Evolutionary conservation across 805 yeast genomes (phyloP), one percentile per base, ranked within the genome.

Genomic region (Torulaspora franciscae): DNA sequence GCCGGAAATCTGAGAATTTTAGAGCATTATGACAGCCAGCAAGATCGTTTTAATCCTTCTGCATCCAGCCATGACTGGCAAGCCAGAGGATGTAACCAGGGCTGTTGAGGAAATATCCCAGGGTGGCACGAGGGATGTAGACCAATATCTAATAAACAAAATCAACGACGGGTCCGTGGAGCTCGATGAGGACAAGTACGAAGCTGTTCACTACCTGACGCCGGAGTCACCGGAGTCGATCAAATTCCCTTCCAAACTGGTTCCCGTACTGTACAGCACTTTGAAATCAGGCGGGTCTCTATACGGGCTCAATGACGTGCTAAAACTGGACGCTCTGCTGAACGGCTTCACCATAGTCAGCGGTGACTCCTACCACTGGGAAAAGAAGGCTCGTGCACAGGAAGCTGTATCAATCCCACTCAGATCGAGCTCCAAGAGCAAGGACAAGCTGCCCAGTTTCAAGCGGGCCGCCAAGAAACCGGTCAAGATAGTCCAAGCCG

Each of bases 31-130:
- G 51, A 41, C 51, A 13, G 41, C 27, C 19, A 42, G 36, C 23
- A 50, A 52, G 40, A 44, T 44, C 7, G 59, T 59, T 32, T 64
- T 81, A 43, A 62, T 81, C 23, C 67, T 82, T 40, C 70, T 82
- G 43, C 88, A 82, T 56, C 88, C 88, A 14, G 81, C 85, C 6
- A 73, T 77, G 38, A 85, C 81, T 9, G 76, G 82, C 0, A 73
- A 75, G 32, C 82, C 80, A 35, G 67, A 61, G 3, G 43, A 66
- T 14, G 77, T 81, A 14, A 61, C 67, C 32, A 77, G 79, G 60
- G 47, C 49, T 10, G 47, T 54, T 13, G 23, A 42, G 4, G 51
- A 64, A 27, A 53, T 58, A 26, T 64, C 70, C 4, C 17, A 42
- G 7, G 41, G 45, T 7, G 61, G 59, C 23, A 56, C 69, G 7